Percentiles rank a stretch among this genome's conserved stretches.
These are phyloP conservation scores for apple (Malus domestica) DNA, from an alignment of 306 rosid genomes.

Conservation along the genomic window DNA sequence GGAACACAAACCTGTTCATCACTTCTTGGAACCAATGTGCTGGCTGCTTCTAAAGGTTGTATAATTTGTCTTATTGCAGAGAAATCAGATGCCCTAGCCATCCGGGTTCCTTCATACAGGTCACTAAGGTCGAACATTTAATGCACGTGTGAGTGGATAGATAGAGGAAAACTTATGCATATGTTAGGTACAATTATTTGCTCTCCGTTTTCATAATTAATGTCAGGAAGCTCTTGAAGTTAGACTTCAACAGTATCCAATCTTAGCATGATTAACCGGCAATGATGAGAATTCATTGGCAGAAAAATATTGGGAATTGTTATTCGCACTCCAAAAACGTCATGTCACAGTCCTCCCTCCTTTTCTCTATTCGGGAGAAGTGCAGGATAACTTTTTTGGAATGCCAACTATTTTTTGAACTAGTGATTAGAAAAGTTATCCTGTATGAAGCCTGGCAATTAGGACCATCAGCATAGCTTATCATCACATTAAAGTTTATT, in stretches of 20 bases:
- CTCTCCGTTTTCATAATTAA: not conserved
- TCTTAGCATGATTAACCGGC: not conserved
- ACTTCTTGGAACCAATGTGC: conserved; percentile 70
- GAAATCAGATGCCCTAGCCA: conserved; percentile 62
- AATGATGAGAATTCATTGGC: not conserved
- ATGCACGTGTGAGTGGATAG: conserved; percentile 10
- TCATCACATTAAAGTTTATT: not conserved
- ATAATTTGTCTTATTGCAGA: conserved; percentile 64
- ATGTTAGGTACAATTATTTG: not conserved
- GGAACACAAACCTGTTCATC: conserved; percentile 60
- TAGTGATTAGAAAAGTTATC: not conserved
- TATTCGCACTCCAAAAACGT: too few species aligned
- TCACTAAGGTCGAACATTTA: conserved; percentile 45
- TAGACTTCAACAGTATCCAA: not conserved
- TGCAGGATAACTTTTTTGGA: not conserved
- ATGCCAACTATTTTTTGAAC: not conserved
- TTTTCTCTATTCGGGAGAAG: too few species aligned
- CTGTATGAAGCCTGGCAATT: not conserved
- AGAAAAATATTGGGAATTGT: not conserved
- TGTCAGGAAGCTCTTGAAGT: not conserved
- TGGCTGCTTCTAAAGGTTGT: conserved; percentile 69
- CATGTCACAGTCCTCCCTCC: not conserved
- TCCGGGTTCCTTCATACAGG: conserved; percentile 93
- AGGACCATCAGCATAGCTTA: not conserved
- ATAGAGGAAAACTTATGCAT: not conserved